These are phyloP conservation scores for Backusella liffmaniae DNA, from an alignment of 192 early-diverging fungal genomes.

Conservation along the genomic window DNA sequence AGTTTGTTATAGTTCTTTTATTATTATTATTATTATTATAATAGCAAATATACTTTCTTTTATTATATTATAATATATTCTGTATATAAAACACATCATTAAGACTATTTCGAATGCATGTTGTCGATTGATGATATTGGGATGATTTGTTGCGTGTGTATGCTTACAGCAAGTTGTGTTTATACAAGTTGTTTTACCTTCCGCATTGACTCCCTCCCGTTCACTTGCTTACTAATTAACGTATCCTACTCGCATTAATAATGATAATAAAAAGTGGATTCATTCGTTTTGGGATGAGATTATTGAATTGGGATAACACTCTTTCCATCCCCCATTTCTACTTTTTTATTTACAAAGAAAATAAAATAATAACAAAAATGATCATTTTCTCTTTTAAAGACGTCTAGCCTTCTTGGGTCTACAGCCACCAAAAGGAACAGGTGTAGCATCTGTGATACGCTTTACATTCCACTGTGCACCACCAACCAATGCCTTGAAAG, in stretches of 20 bases:
- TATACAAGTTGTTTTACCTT: too few species aligned
- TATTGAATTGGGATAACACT: too few species aligned
- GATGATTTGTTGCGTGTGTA: too few species aligned
- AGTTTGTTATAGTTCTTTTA: not conserved
- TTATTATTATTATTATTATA: not conserved
- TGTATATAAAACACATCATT: not conserved
- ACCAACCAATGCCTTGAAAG: conserved; percentile 79
- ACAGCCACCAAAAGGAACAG: conserved; percentile 88
- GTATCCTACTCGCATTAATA: too few species aligned
- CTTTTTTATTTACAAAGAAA: conserved; percentile 5
- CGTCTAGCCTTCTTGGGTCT: conserved; percentile 86
- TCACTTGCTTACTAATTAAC: too few species aligned
- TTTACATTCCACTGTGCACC: conserved; percentile 70
- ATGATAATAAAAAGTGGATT: too few species aligned
- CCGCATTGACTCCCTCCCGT: too few species aligned
- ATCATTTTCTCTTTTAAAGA: conserved; percentile 38
- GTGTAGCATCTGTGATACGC: conserved; percentile 85
- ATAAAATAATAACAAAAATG: not conserved
- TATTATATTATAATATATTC: not conserved
- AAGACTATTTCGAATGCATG: not conserved
- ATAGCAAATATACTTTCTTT: not conserved
- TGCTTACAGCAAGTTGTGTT: too few species aligned
- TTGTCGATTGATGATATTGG: too few species aligned
- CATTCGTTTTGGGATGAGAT: too few species aligned
- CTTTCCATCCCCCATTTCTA: not conserved